Evolutionary conservation across 306 rosid species (phyloP).

Genomic region (Cicer yamashitae): DNA sequence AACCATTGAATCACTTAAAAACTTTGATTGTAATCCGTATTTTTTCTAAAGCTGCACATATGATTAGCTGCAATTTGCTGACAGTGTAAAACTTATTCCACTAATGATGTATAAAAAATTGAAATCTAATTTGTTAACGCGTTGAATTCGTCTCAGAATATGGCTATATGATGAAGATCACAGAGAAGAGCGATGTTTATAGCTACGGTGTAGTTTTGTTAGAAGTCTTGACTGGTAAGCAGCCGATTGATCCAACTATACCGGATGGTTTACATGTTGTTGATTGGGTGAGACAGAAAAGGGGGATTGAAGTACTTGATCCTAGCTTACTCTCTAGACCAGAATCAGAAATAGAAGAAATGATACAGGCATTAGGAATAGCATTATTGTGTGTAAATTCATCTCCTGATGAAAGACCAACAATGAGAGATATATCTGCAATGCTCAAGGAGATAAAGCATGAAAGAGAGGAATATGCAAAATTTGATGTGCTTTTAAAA

Average conservation of each 20-base stretch:
- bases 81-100: not conserved
- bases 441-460: constrained; percentile 87
- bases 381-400: constrained; percentile 85
- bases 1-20: not conserved
- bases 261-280: constrained; percentile 87
- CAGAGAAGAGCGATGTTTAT: constrained; percentile 72
- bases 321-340: constrained; percentile 68
- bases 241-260: constrained; percentile 96
- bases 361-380: constrained; percentile 89
- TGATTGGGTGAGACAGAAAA: constrained; percentile 88
- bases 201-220: constrained; percentile 83
- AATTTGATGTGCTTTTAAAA: constrained; percentile 83
- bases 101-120: not conserved
- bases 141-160: constrained; percentile 64
- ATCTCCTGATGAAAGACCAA: constrained; percentile 86
- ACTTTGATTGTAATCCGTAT: not conserved
- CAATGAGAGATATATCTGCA: constrained; percentile 91
- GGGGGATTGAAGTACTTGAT: constrained; percentile 79
- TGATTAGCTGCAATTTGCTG: not conserved
- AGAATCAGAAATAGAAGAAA: constrained; percentile 83
- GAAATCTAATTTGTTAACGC: not conserved
- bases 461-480: constrained; percentile 88
- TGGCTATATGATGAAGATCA: constrained; percentile 90
- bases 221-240: constrained; percentile 93
- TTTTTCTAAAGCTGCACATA: not conserved